Base-by-base conservation (phyloP, 2,329 filamentous ascomycete species). In the Nemania serpens region DNA sequence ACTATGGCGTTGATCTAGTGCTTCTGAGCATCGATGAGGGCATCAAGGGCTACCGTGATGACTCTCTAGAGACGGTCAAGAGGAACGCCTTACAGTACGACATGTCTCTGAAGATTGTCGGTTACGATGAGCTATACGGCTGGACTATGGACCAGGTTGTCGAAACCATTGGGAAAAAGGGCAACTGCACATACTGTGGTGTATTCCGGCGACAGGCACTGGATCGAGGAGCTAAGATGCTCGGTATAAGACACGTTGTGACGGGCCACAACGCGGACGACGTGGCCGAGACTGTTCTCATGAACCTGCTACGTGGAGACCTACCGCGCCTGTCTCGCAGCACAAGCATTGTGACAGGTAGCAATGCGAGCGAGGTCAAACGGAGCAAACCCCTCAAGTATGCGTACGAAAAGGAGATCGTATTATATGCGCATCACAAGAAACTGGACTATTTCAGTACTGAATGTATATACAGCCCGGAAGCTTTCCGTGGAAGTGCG, bases 61-160 rank as follows among this genome's bases (percentile, higher is more conserved):
- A 99, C 76, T 96, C 91, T 50, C 80, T 99, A 17, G 93, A 98
- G 77, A 98, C 95, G 0, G 95, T 99, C 47, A 97, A 97, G 82
- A 84, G 94, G 61, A 98, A 99, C 75, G 91, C 93, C 0, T 75
- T 85, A 12, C 93, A 98, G 75, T 97, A 98, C 77, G 87, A 89
- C 1, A 96, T 99, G 89, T 87, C 91, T 0, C 79, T 99, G 50
- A 91, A 92, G 69, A 96, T 99, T 58, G 87, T 99, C 51, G 93
- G 94, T 51, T 99, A 99, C 71, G 89, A 89, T 55, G 91, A 97
- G 71, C 81, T 99, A 10, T 99, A 99, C 74, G 95, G 94, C 9
- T 99, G 95, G 95, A 97, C 93, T 1, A 99, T 99, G 95, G 95
- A 99, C 72, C 92, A 98, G 73, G 95, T 99, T 10, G 96, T 99